phyloP scores from a whole-genome alignment of 2,329 filamentous ascomycete genomes.

The Exophiala oligosperma region DNA sequence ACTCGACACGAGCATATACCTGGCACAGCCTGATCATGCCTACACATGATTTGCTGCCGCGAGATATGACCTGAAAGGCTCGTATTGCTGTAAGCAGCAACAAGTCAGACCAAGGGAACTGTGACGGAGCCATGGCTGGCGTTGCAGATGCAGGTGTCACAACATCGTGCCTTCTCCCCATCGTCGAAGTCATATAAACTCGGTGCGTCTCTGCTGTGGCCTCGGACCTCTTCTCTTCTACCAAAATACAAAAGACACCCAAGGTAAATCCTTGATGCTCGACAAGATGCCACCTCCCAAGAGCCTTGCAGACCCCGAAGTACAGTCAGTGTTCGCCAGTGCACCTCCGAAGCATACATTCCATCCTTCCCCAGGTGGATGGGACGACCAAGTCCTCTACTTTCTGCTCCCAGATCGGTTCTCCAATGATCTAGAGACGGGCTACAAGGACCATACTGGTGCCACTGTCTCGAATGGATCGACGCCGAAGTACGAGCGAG shows the following conservation, averaged over 20 bases:
- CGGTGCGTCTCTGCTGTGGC: background rate
- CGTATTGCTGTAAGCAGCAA: background rate
- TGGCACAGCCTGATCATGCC: background rate
- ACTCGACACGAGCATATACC: background rate
- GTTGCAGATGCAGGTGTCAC: background rate
- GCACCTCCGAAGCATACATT: constrained; percentile 3
- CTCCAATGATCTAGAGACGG: constrained; percentile 4
- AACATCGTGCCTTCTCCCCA: background rate
- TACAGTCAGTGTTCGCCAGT: constrained; percentile 4
- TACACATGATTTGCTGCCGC: no score
- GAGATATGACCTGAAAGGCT: background rate
- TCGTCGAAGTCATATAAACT: background rate
- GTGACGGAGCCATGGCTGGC: background rate
- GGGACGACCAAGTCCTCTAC: constrained; percentile 19
- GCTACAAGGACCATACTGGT: constrained; percentile 6
- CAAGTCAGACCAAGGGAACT: background rate
- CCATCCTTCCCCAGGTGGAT: constrained; percentile 8
- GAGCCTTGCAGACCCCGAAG: constrained; percentile 2
- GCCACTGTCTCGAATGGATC: background rate
- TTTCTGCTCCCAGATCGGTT: constrained; percentile 23
- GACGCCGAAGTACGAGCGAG: background rate
- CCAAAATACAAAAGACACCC: background rate
- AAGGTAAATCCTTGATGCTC: background rate
- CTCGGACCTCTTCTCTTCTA: background rate
- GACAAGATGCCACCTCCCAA: background rate